phyloP scores from a whole-genome alignment of 495 filamentous ascomycete species.

The Tuber melanosporum region DNA sequence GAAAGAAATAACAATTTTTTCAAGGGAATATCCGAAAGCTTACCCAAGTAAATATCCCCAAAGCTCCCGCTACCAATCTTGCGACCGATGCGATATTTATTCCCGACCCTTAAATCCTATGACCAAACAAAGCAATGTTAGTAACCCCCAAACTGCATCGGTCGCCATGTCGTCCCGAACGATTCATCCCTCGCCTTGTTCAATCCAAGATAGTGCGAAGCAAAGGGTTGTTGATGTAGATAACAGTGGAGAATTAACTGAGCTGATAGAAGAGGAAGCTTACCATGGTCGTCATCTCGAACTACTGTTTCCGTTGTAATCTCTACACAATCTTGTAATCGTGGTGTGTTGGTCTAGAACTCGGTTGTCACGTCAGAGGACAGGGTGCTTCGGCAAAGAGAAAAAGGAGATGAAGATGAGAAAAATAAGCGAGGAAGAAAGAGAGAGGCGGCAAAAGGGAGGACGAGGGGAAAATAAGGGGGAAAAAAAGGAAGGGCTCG shows the following conservation, averaged over 20 bases:
- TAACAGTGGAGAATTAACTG: slow-evolving; percentile 11
- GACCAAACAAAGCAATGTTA: slow-evolving; percentile 37
- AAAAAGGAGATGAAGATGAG: slow-evolving; percentile 17
- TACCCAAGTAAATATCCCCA: slow-evolving; percentile 97
- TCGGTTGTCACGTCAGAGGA: slow-evolving; percentile 34
- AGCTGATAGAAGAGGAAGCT: slow-evolving; percentile 36
- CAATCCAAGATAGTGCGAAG: neutral
- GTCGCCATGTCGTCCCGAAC: slow-evolving; percentile 7
- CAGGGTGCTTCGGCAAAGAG: slow-evolving; percentile 23
- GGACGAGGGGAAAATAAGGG: slow-evolving; percentile 10
- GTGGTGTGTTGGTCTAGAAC: slow-evolving; percentile 22
- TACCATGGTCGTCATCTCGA: slow-evolving; percentile 53
- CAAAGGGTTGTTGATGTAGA: neutral
- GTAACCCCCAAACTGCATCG: slow-evolving; percentile 23
- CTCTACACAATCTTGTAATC: slow-evolving; percentile 26
- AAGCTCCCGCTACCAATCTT: slow-evolving; percentile 99
- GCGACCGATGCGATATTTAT: slow-evolving; percentile 99
- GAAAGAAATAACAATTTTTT: neutral
- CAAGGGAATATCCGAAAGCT: slow-evolving; percentile 27
- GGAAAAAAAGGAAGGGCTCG: slow-evolving; percentile 12
- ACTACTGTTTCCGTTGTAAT: slow-evolving; percentile 40
- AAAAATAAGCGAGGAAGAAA: slow-evolving; percentile 25
- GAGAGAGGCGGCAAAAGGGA: slow-evolving; percentile 13
- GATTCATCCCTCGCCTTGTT: slow-evolving; percentile 10
- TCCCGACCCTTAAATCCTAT: slow-evolving; percentile 97